Evolutionary conservation across 805 yeast genomes (phyloP).

Genomic region (Metahyphopichia silvanorum): DNA sequence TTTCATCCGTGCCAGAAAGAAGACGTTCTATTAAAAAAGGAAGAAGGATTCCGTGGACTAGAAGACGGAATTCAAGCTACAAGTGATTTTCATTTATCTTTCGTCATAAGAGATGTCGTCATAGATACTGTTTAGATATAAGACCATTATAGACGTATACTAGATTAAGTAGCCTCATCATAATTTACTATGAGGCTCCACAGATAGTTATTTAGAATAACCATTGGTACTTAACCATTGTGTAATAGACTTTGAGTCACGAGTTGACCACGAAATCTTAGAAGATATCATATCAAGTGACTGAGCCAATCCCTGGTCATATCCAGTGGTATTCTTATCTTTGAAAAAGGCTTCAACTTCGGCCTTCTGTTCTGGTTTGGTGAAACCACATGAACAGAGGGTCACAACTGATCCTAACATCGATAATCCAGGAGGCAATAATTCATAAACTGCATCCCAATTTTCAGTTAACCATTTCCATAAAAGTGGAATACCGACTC

Average conservation of each 20-base stretch:
- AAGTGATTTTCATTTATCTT: conserved; percentile 40
- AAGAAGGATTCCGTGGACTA: conserved; percentile 19
- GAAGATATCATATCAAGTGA: conserved; percentile 57
- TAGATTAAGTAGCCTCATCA: no score
- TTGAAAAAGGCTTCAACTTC: conserved; percentile 51
- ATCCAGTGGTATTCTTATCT: conserved; percentile 58
- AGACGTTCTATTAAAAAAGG: conserved; percentile 11
- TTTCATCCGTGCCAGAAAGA: conserved; percentile 25
- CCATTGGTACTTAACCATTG: conserved; percentile 47
- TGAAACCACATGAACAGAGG: conserved; percentile 57
- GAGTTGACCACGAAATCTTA: conserved; percentile 55
- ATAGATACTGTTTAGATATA: background rate
- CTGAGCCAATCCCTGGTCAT: conserved; percentile 62
- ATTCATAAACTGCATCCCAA: conserved; percentile 66
- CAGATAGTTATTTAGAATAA: conserved; percentile 16
- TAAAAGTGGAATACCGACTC: conserved; percentile 61
- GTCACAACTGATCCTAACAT: conserved; percentile 76
- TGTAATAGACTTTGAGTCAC: conserved; percentile 47
- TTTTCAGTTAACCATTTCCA: conserved; percentile 73
- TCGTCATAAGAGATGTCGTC: conserved; percentile 23
- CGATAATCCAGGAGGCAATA: conserved; percentile 76
- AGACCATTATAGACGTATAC: conserved; percentile 1
- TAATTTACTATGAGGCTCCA: conserved; percentile 1
- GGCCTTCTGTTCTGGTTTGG: conserved; percentile 50
- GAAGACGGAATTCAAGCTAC: conserved; percentile 39